Base-by-base conservation (phyloP, 2,329 filamentous ascomycete species). In the Exophiala oligosperma region DNA sequence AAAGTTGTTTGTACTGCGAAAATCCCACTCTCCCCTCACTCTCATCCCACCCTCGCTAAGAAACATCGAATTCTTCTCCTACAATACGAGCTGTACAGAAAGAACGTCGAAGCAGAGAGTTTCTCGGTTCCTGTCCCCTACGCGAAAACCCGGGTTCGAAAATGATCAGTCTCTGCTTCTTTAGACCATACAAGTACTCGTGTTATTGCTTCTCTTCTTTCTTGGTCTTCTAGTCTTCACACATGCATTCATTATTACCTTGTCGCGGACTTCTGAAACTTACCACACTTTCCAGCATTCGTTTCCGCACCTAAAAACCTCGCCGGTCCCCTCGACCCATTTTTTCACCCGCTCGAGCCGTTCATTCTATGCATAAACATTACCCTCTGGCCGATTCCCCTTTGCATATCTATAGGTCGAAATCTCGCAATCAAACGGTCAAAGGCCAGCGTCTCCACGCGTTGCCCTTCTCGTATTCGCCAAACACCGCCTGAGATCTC, bases 281-380 rank as follows among this genome's bases (percentile, higher is more conserved):
- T 35, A 35, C 32, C 32, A 35, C 9, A 11, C 32, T 35, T 35
- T 48, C 11, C 23, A 48, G 24, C 46, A 48, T 48, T 50, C 38
- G 38, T 38, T 44, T 23, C 49, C 41, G 44, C 44, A 38, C 35
- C 26, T 49, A 23, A 24, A 17, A 44, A 35, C 23, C 47, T 28
- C 47, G 35, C 49, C 37, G 54, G 44, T 44, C 24, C 47, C 29
- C 24, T 28, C 37, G 23, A 43, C 29, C 52, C 44, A 49, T 29
- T 49, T 50, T 40, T 50, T 11, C 29, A 50, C 28, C 48, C 35
- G 29, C 17, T 50, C 17, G 28, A 50, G 21, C 48, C 48, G 11
- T 54, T 51, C 21, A 14, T 48, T 48, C 28, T 17, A 48, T 48
- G 26, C 46, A 29, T 48, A 48, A 48, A 28, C 46, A 29, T 48